Evolutionary conservation across 371 early-diverging fungal species (phyloP).

Genomic region (Haplosporangium sp.): DNA sequence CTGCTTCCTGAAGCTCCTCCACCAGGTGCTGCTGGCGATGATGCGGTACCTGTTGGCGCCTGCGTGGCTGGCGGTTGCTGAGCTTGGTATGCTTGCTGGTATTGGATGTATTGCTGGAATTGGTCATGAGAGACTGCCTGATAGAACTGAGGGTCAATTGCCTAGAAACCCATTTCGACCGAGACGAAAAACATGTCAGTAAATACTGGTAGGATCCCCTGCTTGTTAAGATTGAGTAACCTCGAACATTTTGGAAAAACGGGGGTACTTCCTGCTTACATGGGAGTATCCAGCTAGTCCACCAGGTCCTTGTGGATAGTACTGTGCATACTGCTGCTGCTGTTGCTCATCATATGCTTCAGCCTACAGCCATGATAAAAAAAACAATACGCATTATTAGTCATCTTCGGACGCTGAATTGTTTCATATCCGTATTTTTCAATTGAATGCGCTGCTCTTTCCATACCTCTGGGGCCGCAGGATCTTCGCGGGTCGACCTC

Average conservation of each 20-base stretch:
- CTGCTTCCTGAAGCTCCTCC: slow-evolving; percentile 1
- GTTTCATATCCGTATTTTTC: neutral
- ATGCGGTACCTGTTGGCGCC: slow-evolving; percentile 1
- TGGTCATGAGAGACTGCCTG: slow-evolving; percentile 48
- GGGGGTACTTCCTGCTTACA: slow-evolving; percentile 5
- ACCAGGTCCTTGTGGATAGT: slow-evolving; percentile 31
- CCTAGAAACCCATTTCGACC: slow-evolving; percentile 7
- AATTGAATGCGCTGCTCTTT: neutral
- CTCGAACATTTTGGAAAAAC: neutral
- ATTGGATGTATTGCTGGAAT: slow-evolving; percentile 52
- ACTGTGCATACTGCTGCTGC: slow-evolving; percentile 32
- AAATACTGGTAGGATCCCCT: neutral
- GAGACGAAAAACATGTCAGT: neutral
- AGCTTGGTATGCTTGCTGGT: slow-evolving; percentile 35
- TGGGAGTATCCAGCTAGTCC: slow-evolving; percentile 31
- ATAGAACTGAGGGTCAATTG: slow-evolving; percentile 42
- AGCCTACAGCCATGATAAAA: neutral
- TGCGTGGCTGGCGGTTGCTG: slow-evolving; percentile 13
- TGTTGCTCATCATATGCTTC: slow-evolving; percentile 24
- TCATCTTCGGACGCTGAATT: too few relatives aligned
- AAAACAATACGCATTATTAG: neutral
- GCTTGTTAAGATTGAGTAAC: neutral
- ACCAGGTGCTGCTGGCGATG: neutral
- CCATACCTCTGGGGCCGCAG: slow-evolving; percentile 12
- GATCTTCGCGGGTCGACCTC: slow-evolving; percentile 36